Evolutionary conservation across 805 yeast genomes (phyloP), one percentile per base, ranked within the genome.

Genomic region (Kodamaea jinghongensis): DNA sequence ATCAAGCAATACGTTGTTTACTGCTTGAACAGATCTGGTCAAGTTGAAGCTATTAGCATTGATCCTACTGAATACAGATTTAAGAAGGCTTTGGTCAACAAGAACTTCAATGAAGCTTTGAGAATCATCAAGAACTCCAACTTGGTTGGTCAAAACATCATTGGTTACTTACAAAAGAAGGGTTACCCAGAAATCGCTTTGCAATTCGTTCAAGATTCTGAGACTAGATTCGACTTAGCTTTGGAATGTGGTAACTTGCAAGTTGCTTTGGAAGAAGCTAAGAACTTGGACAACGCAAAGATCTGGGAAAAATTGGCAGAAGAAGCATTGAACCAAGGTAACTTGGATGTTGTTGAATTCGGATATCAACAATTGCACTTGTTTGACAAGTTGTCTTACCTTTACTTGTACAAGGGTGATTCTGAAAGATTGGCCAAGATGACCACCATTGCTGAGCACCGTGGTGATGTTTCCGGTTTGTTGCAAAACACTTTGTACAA

Each of bases 51-150:
- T 31, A 61, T 89, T 40, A 60, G 71, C 22, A 88, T 95, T 51
- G 99, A 93, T 60, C 96, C 98, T 29, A 91, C 98, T 25, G 99
- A 93, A 68, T 93, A 86, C 70, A 78, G 97, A 55, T 93, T 93
- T 77, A 93, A 93, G 72, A 84, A 81, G 57, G 96, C 99, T 6
- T 71, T 93, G 50, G 84, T 91, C 30, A 87, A 83, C 69, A 84
- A 83, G 60, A 88, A 93, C 63, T 91, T 88, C 69, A 79, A 79
- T 50, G 99, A 93, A 65, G 98, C 93, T 13, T 74, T 90, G 50
- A 78, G 96, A 50, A 79, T 93, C 50, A 93, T 93, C 63, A 82
- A 80, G 56, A 80, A 76, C 43, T 90, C 98, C 15, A 89, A 86
- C 55, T 75, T 93, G 57, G 99, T 93, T 38, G 99, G 99, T 48